Percentiles rank a stretch among this genome's conserved stretches.
phyloP scores from a whole-genome alignment of 768 basidiomycete species.

The Suillus alpinus region DNA sequence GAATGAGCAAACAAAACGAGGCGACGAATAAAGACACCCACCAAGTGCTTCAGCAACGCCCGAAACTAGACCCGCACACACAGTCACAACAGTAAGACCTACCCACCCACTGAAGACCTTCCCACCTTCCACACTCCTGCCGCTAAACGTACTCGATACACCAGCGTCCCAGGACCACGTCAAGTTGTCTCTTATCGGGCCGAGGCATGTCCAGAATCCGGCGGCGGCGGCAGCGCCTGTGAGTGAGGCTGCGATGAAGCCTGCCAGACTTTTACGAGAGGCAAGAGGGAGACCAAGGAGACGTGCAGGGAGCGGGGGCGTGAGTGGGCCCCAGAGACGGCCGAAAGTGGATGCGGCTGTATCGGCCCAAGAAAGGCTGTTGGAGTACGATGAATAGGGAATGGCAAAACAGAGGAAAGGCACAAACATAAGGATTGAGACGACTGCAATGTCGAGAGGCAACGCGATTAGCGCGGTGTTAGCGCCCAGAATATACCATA shows the following conservation, averaged over 20 bases:
- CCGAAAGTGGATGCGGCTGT: conserved; percentile 92
- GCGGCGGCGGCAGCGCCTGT: conserved; percentile 68
- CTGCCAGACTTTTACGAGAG: conserved; percentile 80
- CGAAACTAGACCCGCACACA: conserved; percentile 73
- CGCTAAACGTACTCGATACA: conserved; percentile 32
- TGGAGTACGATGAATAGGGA: conserved; percentile 5
- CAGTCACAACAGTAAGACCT: conserved; percentile 54
- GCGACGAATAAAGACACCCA: conserved; percentile 35
- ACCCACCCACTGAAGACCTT: conserved; percentile 26
- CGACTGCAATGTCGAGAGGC: conserved; percentile 85
- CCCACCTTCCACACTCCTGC: conserved; percentile 4
- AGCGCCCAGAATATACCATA: conserved; percentile 87
- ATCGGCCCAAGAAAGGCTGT: conserved; percentile 92
- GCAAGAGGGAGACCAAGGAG: conserved; percentile 64
- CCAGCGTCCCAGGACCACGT: conserved; percentile 61
- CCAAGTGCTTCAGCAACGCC: conserved; percentile 89
- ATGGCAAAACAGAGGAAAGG: not conserved
- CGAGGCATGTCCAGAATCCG: conserved; percentile 71
- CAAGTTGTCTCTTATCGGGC: conserved; percentile 41
- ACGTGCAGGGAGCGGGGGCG: conserved; percentile 56
- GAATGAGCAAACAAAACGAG: conserved; percentile 5
- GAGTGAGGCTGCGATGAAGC: conserved; percentile 73
- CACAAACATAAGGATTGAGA: conserved; percentile 86
- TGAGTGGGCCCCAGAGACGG: conserved; percentile 73
- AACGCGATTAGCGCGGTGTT: conserved; percentile 71